Percentiles rank a stretch among this genome's conserved stretches.
These are phyloP conservation scores for Ajuga chamaepitys DNA, from an alignment of 257 asterid species.

Conservation along the genomic window DNA sequence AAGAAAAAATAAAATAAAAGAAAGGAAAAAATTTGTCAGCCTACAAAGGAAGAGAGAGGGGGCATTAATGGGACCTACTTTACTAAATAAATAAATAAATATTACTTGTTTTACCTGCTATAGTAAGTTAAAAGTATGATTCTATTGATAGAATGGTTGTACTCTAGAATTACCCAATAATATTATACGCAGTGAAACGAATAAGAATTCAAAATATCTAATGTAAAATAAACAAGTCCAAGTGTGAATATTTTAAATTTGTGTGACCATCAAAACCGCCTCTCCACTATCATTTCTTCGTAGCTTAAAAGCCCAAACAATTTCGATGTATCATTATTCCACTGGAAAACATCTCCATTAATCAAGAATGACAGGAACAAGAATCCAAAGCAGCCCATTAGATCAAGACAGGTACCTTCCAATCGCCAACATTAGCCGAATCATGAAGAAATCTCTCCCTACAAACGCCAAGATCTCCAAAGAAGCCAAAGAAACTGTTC, in stretches of 20 bases:
- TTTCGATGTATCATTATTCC: not conserved
- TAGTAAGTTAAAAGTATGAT: too few relatives aligned
- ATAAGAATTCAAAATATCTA: too few relatives aligned
- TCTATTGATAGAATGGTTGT: too few relatives aligned
- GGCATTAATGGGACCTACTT: too few relatives aligned
- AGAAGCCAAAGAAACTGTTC: slow-evolving; percentile 51
- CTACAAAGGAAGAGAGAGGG: too few relatives aligned
- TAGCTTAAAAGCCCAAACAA: slow-evolving; percentile 18
- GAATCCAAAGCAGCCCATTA: slow-evolving; percentile 19
- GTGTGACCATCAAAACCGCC: slow-evolving; percentile 40
- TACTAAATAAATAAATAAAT: too few relatives aligned
- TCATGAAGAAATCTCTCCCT: slow-evolving; percentile 60
- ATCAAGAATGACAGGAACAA: slow-evolving; percentile 23
- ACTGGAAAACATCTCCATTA: not conserved
- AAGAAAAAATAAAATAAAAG: too few relatives aligned
- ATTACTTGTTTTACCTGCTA: too few relatives aligned
- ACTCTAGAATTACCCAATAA: too few relatives aligned
- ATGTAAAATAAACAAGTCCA: too few relatives aligned
- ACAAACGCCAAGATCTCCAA: slow-evolving; percentile 56
- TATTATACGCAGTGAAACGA: too few relatives aligned
- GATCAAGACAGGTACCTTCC: slow-evolving; percentile 44
- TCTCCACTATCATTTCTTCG: slow-evolving; percentile 20
- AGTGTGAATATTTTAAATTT: slow-evolving; percentile 13
- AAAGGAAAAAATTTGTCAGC: too few relatives aligned
- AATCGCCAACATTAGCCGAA: slow-evolving; percentile 47